Evolutionary conservation across 345 rosid species (phyloP), one percentile per base, ranked within the genome.

Genomic region (Bruguiera sexangula): DNA sequence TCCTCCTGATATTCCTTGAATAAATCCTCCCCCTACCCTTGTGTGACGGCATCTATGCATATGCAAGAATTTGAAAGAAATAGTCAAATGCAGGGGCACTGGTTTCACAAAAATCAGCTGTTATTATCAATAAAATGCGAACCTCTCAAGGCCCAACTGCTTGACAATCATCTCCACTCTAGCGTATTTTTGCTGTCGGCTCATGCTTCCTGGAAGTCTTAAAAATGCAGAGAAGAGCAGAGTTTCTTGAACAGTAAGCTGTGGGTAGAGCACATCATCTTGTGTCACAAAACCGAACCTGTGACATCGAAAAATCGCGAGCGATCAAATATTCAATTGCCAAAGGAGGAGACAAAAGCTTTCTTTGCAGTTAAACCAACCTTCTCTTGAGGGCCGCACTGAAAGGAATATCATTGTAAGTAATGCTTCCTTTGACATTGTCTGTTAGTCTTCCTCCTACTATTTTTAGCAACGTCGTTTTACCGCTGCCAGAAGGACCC

Each of bases 401-500:
- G 55, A 85, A 86, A 53, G 96, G 85, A 62, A 87, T 74, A 67
- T 95, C 96, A 76, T 95, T 90, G 78, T 87, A 90, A 68, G 99
- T 88, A 19, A 90, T 71, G 11, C 74, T 88, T 52, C 99, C 98
- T 51, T 68, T 82, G 26, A 86, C 87, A 73, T 92, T 86, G 37
- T 86, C 90, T 18, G 80, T 77, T 39, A 92, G 64, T 83, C 99
- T 88, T 60, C 99, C 99, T 69, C 98, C 98, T 32, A 95, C 81
- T 32, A 89, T 87, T 81, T 87, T 95, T 74, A 92, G 76, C 71
- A 95, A 76, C 59, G 96, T 92, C 73, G 99, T 95, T 77, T 95
- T 95, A 16, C 98, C 99, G 69, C 98, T 95, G 30, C 99, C 99
- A 6, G 99, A 90, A 85, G 99, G 98, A 76, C 98, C 99, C 99